Evolutionary conservation across 1,284 basidiomycete genomes (phyloP).

Genomic region (Tausonia pullulans): DNA sequence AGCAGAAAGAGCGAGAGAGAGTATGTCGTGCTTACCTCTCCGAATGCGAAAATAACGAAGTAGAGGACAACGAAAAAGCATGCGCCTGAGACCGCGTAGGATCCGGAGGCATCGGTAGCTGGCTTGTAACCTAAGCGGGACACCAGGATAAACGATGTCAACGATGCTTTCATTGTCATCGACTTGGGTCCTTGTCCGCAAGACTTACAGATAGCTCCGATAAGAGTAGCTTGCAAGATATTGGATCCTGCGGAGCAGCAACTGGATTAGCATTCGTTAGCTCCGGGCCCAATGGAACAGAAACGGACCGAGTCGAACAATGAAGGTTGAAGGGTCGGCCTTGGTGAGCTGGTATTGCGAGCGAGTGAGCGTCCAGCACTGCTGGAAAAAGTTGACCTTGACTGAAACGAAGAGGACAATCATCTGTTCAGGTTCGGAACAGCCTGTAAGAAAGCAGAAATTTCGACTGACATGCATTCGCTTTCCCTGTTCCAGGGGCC

Average conservation of each 20-base stretch:
- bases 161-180: neutral
- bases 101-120: slow-evolving; percentile 11
- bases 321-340: neutral
- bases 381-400: too few relatives aligned
- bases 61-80: slow-evolving; percentile 19
- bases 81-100: slow-evolving; percentile 16
- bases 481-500: neutral
- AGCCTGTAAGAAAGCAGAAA: neutral
- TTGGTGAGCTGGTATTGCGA: neutral
- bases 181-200: neutral
- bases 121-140: slow-evolving; percentile 22
- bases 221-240: slow-evolving; percentile 20
- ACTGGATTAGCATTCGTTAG: neutral
- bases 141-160: neutral
- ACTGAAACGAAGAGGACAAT: neutral
- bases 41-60: neutral
- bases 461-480: neutral
- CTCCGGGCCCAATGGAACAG: too few relatives aligned
- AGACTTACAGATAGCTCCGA: slow-evolving; percentile 24
- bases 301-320: too few relatives aligned
- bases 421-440: neutral
- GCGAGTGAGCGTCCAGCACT: too few relatives aligned
- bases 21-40: too few relatives aligned
- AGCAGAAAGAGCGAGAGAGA: too few relatives aligned
- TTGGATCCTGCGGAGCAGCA: slow-evolving; percentile 5